Evolutionary conservation across 2,329 filamentous ascomycete genomes (phyloP), one percentile per base, ranked within the genome.

Genomic region (Colletotrichum sidae): DNA sequence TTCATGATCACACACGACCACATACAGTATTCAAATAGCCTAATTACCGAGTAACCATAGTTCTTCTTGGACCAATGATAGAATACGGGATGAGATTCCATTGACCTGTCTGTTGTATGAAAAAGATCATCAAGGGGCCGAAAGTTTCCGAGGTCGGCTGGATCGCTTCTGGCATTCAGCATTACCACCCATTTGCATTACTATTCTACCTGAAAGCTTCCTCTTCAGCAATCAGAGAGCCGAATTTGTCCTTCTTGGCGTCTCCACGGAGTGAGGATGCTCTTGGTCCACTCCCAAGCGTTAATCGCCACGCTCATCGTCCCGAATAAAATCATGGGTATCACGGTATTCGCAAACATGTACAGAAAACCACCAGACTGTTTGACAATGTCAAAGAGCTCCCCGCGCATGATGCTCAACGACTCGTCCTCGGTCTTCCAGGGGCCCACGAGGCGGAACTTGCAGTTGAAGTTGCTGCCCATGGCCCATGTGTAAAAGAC

Each of bases 381-480:
- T 68, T 72, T 77, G 2, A 80, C 77, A 0, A 81, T 73, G n/a
- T 71, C 68, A 56, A 71, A 83, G 33, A 83, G 68, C 67, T 83
- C 81, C 0, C 72, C 75, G 13, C 72, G 68, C 79, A 83, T 81
- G 35, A 83, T 76, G 2, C 69, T 63, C 35, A 72, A 68, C 0
- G 80, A 80, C 1, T 70, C 70, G 1, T 72, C 68, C 33, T 80
- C 76, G 69, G 74, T 76, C 42, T 55, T 67, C 80, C 80, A 83
- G 0, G 81, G 81, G 0, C 81, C 81, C 1, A 79, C 71, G 4
- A 84, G 68, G 7, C 81, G 76, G 60, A 84, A 84, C 67, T 84
- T 85, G 42, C 79, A 71, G 60, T 83, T 84, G 69, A 84, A 81
- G 71, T 83, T 83, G 46, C 81, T 76, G 0, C 81, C 78, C 72